Conservation (phyloP, 2,329 filamentous ascomycete species). For the Exophiala dermatitidis region DNA sequence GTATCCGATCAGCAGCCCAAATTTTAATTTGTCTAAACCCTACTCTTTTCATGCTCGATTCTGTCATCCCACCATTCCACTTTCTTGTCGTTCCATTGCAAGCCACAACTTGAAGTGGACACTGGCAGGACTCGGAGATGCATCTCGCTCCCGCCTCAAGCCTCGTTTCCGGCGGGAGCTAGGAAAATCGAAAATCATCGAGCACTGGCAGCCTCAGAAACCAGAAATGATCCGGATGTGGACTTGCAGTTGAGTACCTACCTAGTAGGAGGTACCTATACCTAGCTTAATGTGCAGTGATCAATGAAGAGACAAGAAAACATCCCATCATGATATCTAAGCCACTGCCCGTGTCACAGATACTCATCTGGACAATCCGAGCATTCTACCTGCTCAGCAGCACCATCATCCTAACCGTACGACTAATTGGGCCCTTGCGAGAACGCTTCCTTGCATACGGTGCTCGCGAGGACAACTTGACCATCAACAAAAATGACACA, state of each 20-base stretch:
- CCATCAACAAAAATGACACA: not conserved
- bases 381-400: constrained; percentile 24
- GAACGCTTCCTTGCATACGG: constrained; percentile 56
- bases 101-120: not conserved
- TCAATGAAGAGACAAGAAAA: not conserved
- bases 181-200: not conserved
- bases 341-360: too few relatives aligned
- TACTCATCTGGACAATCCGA: constrained; percentile 12
- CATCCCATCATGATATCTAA: not conserved
- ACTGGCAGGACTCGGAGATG: not conserved
- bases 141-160: not conserved
- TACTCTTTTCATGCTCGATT: not conserved
- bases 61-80: too few relatives aligned
- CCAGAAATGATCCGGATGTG: not conserved
- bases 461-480: constrained; percentile 35
- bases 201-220: too few relatives aligned
- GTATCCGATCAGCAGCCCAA: not conserved
- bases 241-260: not conserved
- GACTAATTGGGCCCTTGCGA: constrained; percentile 45
- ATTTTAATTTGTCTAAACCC: not conserved
- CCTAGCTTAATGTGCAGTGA: too few relatives aligned
- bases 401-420: constrained; percentile 44
- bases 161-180: not conserved
- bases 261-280: too few relatives aligned
- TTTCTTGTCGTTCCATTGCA: not conserved